Conservation (phyloP, 2,329 filamentous ascomycete species). For the Monilinia laxa region DNA sequence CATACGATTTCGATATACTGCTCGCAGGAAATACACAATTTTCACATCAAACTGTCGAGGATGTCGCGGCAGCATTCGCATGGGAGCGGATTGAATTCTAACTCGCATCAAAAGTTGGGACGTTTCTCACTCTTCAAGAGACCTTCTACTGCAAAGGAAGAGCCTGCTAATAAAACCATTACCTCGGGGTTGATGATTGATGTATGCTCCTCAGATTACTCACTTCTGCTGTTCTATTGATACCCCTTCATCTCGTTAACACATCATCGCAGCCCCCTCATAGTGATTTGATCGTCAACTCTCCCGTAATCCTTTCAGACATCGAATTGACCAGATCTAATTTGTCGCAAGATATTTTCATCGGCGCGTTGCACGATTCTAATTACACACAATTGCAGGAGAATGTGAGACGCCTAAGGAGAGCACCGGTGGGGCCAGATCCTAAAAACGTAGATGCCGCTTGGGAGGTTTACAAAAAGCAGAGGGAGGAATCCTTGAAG, state of each 20-base stretch:
- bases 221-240: background rate
- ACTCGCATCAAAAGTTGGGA: slow-evolving; percentile 11
- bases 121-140: slow-evolving; percentile 20
- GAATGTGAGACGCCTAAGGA: slow-evolving; percentile 33
- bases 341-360: slow-evolving; percentile 34
- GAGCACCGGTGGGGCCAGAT: slow-evolving; percentile 29
- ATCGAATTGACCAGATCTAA: slow-evolving; percentile 31
- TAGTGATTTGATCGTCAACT: slow-evolving; percentile 30
- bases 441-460: slow-evolving; percentile 45
- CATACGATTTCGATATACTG: slow-evolving; percentile 4
- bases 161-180: background rate
- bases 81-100: background rate
- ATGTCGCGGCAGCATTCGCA: slow-evolving; percentile 17
- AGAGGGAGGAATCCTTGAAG: slow-evolving; percentile 44
- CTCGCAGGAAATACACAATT: background rate
- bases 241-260: slow-evolving; percentile 17
- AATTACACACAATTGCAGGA: slow-evolving; percentile 39
- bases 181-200: slow-evolving; percentile 9
- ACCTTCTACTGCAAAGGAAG: background rate
- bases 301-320: slow-evolving; percentile 28
- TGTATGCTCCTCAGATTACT: background rate
- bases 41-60: slow-evolving; percentile 17
- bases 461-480: slow-evolving; percentile 47
- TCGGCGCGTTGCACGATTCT: slow-evolving; percentile 33
- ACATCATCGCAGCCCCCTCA: slow-evolving; percentile 27